Evolutionary conservation across 164 flowering plant species (phyloP).

Genomic region (Echeveria elegans): DNA sequence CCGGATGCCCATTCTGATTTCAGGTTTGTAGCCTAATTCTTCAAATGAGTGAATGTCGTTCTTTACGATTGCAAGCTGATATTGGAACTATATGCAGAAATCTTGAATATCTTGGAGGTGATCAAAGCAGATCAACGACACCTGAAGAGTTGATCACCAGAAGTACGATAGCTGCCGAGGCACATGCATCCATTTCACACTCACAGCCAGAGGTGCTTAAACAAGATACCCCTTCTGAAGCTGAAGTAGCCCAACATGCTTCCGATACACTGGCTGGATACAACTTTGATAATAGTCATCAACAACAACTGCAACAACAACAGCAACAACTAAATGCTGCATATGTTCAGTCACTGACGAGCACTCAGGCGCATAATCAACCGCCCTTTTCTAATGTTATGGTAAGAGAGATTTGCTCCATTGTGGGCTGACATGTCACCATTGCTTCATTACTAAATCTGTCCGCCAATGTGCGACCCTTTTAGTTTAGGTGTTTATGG

Average conservation of each 20-base stretch:
- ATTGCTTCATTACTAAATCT: too few relatives aligned
- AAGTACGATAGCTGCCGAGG: constrained; percentile 28
- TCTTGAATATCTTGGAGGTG: constrained; percentile 66
- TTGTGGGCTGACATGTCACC: neutral
- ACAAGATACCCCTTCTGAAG: constrained; percentile 41
- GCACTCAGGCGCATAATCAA: constrained; percentile 63
- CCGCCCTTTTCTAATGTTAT: constrained; percentile 55
- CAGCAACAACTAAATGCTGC: constrained; percentile 51
- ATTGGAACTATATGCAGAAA: constrained; percentile 36
- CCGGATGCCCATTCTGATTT: constrained; percentile 41
- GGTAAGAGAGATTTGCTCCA: constrained; percentile 33
- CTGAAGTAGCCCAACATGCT: constrained; percentile 46
- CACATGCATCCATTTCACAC: constrained; percentile 44
- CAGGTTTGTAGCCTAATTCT: constrained; percentile 34
- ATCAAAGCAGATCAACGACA: constrained; percentile 39
- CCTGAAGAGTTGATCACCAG: constrained; percentile 44
- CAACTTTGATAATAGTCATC: constrained; percentile 50
- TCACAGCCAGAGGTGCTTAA: constrained; percentile 59
- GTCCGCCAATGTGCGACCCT: too few relatives aligned
- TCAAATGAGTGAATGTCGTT: neutral
- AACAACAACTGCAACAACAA: constrained; percentile 59
- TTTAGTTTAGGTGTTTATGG: too few relatives aligned
- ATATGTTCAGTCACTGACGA: constrained; percentile 40
- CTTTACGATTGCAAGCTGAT: neutral
- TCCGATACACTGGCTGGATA: constrained; percentile 60